These are phyloP conservation scores for Favolaschia claudopus DNA, from an alignment of 768 basidiomycete species.

Conservation along the genomic window DNA sequence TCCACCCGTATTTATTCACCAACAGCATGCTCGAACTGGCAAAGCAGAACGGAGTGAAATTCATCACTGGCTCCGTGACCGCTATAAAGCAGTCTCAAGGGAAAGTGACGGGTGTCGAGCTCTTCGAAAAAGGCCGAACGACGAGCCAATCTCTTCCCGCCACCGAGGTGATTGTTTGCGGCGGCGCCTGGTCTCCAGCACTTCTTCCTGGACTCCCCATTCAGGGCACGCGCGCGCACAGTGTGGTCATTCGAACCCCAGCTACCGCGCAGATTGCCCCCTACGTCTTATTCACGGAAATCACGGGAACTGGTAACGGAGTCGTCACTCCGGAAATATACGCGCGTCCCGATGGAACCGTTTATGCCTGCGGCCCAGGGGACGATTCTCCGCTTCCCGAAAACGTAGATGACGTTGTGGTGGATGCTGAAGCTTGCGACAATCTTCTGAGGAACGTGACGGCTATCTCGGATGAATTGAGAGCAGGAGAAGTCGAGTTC, in stretches of 20 bases:
- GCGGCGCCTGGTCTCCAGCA: conserved; percentile 86
- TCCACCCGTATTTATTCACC: conserved; percentile 80
- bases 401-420: conserved; percentile 74
- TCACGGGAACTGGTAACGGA: conserved; percentile 41
- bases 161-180: conserved; percentile 76
- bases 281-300: conserved; percentile 86
- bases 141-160: conserved; percentile 52
- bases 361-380: conserved; percentile 82
- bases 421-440: conserved; percentile 64
- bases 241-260: conserved; percentile 66
- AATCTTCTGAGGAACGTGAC: conserved; percentile 61
- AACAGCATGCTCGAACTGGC: conserved; percentile 75
- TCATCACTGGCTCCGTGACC: conserved; percentile 56
- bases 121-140: conserved; percentile 38
- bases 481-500: conserved; percentile 57
- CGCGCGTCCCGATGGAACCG: conserved; percentile 71
- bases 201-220: conserved; percentile 67
- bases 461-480: conserved; percentile 65
- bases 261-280: conserved; percentile 61
- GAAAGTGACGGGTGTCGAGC: conserved; percentile 59
- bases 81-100: conserved; percentile 48
- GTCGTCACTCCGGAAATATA: conserved; percentile 71
- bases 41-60: conserved; percentile 55
- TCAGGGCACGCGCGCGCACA: conserved; percentile 73
- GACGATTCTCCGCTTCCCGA: conserved; percentile 75